These are phyloP conservation scores for Pythium brassicae DNA, from an alignment of 352 stramenopile species.

Conservation along the genomic window DNA sequence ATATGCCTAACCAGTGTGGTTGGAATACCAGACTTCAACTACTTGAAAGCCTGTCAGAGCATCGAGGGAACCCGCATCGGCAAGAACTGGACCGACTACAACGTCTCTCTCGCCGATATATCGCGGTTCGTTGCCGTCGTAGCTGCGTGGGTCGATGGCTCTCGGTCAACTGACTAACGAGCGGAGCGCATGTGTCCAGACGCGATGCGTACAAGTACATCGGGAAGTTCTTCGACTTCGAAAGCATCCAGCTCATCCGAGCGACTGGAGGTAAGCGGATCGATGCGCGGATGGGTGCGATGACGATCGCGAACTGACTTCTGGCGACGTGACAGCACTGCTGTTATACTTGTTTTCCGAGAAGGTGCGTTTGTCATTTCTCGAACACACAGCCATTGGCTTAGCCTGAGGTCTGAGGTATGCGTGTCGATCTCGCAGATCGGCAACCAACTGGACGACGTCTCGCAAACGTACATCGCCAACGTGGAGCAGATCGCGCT, in stretches of 20 bases:
- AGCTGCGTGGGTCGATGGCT: background rate
- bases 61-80: conserved; percentile 70
- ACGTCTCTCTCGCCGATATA: conserved; percentile 19
- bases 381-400: too few relatives aligned
- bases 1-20: background rate
- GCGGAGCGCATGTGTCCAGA: conserved; percentile 15
- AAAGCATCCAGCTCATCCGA: conserved; percentile 69
- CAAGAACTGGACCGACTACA: conserved; percentile 22
- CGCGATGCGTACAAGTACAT: conserved; percentile 63
- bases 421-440: conserved; percentile 33
- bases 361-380: conserved; percentile 36
- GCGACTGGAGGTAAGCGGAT: conserved; percentile 52
- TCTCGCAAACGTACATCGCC: conserved; percentile 45
- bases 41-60: conserved; percentile 59
- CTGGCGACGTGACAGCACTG: conserved; percentile 38
- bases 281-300: background rate
- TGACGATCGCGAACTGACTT: background rate
- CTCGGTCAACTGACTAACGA: background rate
- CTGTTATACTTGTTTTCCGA: conserved; percentile 58
- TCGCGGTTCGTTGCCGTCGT: conserved; percentile 13
- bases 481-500: conserved; percentile 62
- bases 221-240: conserved; percentile 77
- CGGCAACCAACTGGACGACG: conserved; percentile 73
- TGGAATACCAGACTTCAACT: conserved; percentile 64
- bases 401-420: too few relatives aligned